Base-by-base conservation (phyloP, 2,329 filamentous ascomycete genomes). In the Arthrobotrys sphaeroides region DNA sequence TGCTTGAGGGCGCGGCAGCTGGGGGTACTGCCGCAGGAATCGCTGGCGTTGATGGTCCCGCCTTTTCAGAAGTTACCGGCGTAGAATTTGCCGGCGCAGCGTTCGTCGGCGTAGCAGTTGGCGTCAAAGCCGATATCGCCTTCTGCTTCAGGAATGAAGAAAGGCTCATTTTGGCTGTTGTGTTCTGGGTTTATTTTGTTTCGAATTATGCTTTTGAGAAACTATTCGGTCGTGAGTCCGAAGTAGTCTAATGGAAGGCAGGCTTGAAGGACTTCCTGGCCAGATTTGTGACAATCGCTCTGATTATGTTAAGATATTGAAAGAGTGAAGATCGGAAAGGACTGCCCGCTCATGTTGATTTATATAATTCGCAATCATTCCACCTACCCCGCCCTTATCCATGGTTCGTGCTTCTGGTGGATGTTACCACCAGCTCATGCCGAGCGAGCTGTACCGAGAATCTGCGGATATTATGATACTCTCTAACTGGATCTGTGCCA, bases 1-100 rank as follows among this genome's bases (percentile, higher is more conserved):
- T 65, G 60, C 60, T 65, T 7, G 60, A 51, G 7, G 26, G 28
- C 38, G 45, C 45, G 3, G 60, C 20, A 12, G 9, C 59, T 3
- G 59, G 42, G 20, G 31, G 22, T 31, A 73, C n/a, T 42, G 60
- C 26, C 38, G 24, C 13, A 12, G 36, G 6, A 5, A 10, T 12
- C 12, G 36, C 12, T 12, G 36, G 36, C 43, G 40, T 74, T 9
- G n/a, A n/a, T n/a, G 67, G 59, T 20, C 9, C 42, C 33, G 61
- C 72, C 22, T 72, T 69, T 24, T 51, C 61, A 16, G 28, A 42
- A 10, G 65, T 72, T 2, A 80, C 79, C 26, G 80, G 61, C 16
- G 73, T 28, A 20, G 79, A 57, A 40, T 75, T 78, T 1, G 78
- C 78, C n/a, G 80, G 80, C 5, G 31, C 31, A 33, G 31, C 7